phyloP scores from a whole-genome alignment of 2,329 filamentous ascomycete species.

The Aspergillus piperis region DNA sequence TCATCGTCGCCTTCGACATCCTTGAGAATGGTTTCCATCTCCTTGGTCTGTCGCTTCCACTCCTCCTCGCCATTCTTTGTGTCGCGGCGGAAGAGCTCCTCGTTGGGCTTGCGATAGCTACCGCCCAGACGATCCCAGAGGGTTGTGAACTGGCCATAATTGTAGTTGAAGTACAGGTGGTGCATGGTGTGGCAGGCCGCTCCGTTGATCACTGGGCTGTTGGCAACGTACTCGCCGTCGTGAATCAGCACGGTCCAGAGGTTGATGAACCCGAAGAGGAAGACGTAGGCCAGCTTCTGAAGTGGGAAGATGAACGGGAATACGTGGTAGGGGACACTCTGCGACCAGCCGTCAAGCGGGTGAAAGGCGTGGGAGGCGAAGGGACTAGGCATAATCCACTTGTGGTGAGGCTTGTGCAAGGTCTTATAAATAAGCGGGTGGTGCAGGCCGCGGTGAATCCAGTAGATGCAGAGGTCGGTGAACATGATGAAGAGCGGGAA shows the following conservation, averaged over 20 bases:
- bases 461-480: conserved; percentile 89
- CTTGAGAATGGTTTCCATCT: conserved; percentile 74
- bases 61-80: conserved; percentile 79
- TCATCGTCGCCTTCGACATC: conserved; percentile 66
- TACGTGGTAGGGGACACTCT: conserved; percentile 87
- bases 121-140: conserved; percentile 86
- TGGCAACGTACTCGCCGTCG: conserved; percentile 90
- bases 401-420: conserved; percentile 96
- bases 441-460: conserved; percentile 84
- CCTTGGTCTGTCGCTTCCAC: conserved; percentile 75
- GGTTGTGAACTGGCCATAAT: conserved; percentile 93
- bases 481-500: conserved; percentile 87
- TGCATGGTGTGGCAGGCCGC: conserved; percentile 93
- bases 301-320: conserved; percentile 92
- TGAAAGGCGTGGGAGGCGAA: conserved; percentile 94
- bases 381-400: conserved; percentile 98
- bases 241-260: conserved; percentile 97
- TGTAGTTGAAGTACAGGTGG: conserved; percentile 84
- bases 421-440: conserved; percentile 79
- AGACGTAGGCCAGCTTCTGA: conserved; percentile 85
- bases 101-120: conserved; percentile 83
- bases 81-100: conserved; percentile 80
- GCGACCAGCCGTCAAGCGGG: conserved; percentile 84
- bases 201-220: conserved; percentile 89
- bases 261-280: conserved; percentile 88